Evolutionary conservation across 179 eudicot genomes (phyloP), one percentile per base, ranked within the genome.

Genomic region (Heliamphora pulchella): DNA sequence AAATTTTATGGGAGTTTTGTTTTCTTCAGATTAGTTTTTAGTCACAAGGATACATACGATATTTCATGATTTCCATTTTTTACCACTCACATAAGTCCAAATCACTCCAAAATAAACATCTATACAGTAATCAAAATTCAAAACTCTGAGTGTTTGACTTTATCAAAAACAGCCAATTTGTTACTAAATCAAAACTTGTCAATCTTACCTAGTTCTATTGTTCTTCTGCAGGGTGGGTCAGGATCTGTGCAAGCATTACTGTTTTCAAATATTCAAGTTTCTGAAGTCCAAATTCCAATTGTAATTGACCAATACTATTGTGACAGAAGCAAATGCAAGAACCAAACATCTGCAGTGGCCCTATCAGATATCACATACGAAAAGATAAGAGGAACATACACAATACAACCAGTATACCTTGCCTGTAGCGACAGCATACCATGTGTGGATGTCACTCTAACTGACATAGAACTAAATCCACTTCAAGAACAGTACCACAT

Each of bases 281-380:
- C 87, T 5, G 93, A 92, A 83, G 99, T 96, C 57, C 84, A 91
- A 80, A 78, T 88, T 14, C 99, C 99, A 10, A 93, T 96, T 2
- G 86, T 96, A 41, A 96, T 96, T 11, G 98, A 96, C 85, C 99
- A 96, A 76, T 96, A 82, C 84, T 96, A 93, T 71, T 96, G 99
- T 63, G 94, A 96, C 87, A 89, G 91, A 78, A 85, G 83, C 59
- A 82, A 47, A 31, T 95, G 98, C 91, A 84, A 77, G 80, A 94
- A 94, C 85, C 92, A 91, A 81, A 88, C 97, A 41, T 51, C 90
- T 18, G 97, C 98, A 0, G 97, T 94, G 82, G 81, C 93, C 31
- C 88, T 94, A 84, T 91, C 98, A 79, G 96, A 93, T 39, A 86
- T 94, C 71, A 87, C 87, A 51, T 94, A 87, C 65, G 94, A 89